phyloP scores from a whole-genome alignment of 208 protist species.

The Leishmania tarentolae region DNA sequence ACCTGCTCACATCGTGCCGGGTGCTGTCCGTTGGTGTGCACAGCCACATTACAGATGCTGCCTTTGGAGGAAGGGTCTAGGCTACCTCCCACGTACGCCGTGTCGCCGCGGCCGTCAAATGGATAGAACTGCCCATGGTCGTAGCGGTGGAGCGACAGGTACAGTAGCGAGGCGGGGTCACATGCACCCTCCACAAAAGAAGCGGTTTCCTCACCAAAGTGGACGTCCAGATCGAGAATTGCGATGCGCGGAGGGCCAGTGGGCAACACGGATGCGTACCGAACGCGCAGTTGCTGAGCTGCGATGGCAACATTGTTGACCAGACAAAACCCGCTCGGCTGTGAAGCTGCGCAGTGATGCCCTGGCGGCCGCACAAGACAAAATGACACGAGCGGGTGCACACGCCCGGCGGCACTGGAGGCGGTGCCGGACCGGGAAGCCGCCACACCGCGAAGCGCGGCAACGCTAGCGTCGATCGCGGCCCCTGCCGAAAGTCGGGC shows the following conservation, averaged over 20 bases:
- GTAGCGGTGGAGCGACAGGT: constrained; percentile 86
- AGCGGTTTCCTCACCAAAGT: constrained; percentile 93
- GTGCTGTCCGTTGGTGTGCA: constrained; percentile 62
- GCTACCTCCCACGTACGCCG: constrained; percentile 43
- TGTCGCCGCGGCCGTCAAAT: constrained; percentile 37
- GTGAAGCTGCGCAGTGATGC: constrained; percentile 78
- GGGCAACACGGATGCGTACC: constrained; percentile 5
- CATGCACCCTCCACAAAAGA: constrained; percentile 76
- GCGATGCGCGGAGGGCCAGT: constrained; percentile 46
- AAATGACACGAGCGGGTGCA: constrained; percentile 51
- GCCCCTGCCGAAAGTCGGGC: constrained; percentile 60
- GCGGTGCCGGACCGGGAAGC: background rate
- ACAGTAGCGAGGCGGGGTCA: constrained; percentile 49
- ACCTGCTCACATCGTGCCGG: constrained; percentile 57
- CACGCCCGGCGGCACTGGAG: background rate
- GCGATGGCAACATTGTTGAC: constrained; percentile 91
- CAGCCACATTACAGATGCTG: constrained; percentile 79
- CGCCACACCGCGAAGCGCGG: constrained; percentile 29
- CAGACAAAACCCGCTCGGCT: constrained; percentile 87
- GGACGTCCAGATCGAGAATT: constrained; percentile 92
- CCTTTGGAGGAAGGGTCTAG: constrained; percentile 17
- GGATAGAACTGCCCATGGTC: constrained; percentile 78
- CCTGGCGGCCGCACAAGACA: constrained; percentile 91
- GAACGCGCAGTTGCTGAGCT: constrained; percentile 41
- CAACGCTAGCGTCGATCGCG: constrained; percentile 62